Conservation (phyloP, 179 eudicot species). For the Beta corolliflora region DNA sequence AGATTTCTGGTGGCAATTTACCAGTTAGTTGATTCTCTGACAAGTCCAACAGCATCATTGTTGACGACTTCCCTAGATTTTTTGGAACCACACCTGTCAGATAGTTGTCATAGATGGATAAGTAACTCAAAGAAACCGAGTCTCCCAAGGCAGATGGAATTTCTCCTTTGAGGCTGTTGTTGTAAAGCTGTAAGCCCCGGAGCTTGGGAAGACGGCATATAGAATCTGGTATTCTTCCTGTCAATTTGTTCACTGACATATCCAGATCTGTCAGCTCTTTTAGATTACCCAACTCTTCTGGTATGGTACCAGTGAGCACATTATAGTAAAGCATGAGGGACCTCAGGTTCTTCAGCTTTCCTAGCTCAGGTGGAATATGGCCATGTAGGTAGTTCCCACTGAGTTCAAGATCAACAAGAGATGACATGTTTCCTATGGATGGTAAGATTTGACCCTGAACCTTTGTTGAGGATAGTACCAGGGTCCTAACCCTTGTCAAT, state of each 20-base stretch:
- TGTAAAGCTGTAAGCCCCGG: conserved; percentile 68
- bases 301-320: conserved; percentile 62
- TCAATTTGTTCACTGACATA: conserved; percentile 72
- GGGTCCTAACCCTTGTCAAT: conserved; percentile 46
- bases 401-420: conserved; percentile 78
- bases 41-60: conserved; percentile 60
- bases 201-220: conserved; percentile 75
- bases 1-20: conserved; percentile 55
- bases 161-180: conserved; percentile 73
- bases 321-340: conserved; percentile 84
- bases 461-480: conserved; percentile 60
- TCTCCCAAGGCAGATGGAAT: conserved; percentile 60
- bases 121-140: conserved; percentile 47
- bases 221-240: conserved; percentile 66
- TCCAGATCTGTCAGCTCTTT: conserved; percentile 66
- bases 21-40: conserved; percentile 80
- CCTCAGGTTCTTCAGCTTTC: conserved; percentile 59
- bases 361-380: conserved; percentile 63
- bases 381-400: conserved; percentile 65
- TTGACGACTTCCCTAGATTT: conserved; percentile 62
- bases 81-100: conserved; percentile 73
- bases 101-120: conserved; percentile 71
- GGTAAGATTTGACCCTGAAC: conserved; percentile 56
- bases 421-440: conserved; percentile 69
- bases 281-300: conserved; percentile 76